These are phyloP conservation scores for Wallacemonas sp. DNA, from an alignment of 208 protist genomes.

Conservation along the genomic window DNA sequence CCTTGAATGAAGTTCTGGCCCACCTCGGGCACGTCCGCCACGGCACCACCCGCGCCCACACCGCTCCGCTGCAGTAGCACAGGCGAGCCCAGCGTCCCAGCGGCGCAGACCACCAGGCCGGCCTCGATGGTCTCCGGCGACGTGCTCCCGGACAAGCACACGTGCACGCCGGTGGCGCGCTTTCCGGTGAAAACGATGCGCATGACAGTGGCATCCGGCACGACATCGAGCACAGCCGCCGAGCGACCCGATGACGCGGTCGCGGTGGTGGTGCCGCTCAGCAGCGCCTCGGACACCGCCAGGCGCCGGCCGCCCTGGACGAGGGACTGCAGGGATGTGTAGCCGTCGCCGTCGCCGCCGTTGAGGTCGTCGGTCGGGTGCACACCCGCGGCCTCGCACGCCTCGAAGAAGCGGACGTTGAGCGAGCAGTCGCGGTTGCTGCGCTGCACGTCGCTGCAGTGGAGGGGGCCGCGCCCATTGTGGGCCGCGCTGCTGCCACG, in stretches of 20 bases:
- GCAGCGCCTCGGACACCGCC: conserved; percentile 54
- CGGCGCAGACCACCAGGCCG: conserved; percentile 42
- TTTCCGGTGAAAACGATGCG: conserved; percentile 35
- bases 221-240: conserved; percentile 25
- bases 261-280: conserved; percentile 22
- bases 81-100: conserved; percentile 55
- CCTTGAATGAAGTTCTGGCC: conserved; percentile 71
- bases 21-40: conserved; percentile 43
- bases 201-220: conserved; percentile 29
- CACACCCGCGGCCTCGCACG: conserved; percentile 75
- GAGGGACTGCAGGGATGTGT: conserved; percentile 57
- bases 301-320: conserved; percentile 44
- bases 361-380: conserved; percentile 53
- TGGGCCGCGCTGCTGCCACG: conserved; percentile 22
- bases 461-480: conserved; percentile 43
- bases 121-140: conserved; percentile 11
- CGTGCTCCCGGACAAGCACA: neutral
- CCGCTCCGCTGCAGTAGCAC: conserved; percentile 70
- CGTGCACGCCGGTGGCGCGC: conserved; percentile 28
- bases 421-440: conserved; percentile 62
- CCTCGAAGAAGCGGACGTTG: conserved; percentile 84
- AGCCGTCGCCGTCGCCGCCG: conserved; percentile 51
- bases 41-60: conserved; percentile 37
- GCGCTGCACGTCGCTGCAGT: conserved; percentile 41
- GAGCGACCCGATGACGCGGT: conserved; percentile 18